Conservation (phyloP, 805 yeast genomes). For the Gaillardinia entomophila region DNA sequence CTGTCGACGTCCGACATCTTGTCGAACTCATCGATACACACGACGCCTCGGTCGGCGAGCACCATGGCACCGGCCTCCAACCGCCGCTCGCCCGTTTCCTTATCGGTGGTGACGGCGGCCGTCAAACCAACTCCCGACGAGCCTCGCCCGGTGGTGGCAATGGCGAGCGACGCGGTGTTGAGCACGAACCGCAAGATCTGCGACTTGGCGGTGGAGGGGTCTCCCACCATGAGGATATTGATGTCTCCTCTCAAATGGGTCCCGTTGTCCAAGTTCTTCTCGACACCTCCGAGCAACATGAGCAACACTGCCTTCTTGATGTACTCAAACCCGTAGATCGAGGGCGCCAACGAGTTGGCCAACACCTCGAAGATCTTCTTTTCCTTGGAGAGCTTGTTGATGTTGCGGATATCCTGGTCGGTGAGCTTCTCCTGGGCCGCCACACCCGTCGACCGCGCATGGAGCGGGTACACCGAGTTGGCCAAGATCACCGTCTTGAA, state of each 20-base stretch:
- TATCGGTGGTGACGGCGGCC: conserved; percentile 95
- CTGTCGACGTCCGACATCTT: conserved; percentile 96
- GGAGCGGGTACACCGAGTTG: conserved; percentile 83
- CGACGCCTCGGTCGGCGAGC: conserved; percentile 93
- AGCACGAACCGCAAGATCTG: conserved; percentile 91
- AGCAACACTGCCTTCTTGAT: conserved; percentile 87
- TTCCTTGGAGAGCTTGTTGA: conserved; percentile 70
- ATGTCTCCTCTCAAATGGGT: conserved; percentile 98
- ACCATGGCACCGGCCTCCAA: conserved; percentile 99
- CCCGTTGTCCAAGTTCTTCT: conserved; percentile 89
- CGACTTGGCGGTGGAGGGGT: conserved; percentile 97
- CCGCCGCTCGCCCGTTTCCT: conserved; percentile 94
- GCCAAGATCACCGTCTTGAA: conserved; percentile 83
- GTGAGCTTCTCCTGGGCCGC: conserved; percentile 64
- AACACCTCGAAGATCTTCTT: conserved; percentile 70
- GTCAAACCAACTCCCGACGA: conserved; percentile 99
- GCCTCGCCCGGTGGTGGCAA: conserved; percentile 98
- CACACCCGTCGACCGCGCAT: conserved; percentile 82
- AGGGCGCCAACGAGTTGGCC: conserved; percentile 88
- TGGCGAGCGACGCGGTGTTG: conserved; percentile 91
- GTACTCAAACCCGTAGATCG: conserved; percentile 88
- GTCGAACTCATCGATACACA: conserved; percentile 98
- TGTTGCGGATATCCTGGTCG: conserved; percentile 79
- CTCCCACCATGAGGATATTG: conserved; percentile 94
- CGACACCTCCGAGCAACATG: conserved; percentile 90